Conservation (phyloP, 1,284 basidiomycete species). For the Fomitopsis betulina region DNA sequence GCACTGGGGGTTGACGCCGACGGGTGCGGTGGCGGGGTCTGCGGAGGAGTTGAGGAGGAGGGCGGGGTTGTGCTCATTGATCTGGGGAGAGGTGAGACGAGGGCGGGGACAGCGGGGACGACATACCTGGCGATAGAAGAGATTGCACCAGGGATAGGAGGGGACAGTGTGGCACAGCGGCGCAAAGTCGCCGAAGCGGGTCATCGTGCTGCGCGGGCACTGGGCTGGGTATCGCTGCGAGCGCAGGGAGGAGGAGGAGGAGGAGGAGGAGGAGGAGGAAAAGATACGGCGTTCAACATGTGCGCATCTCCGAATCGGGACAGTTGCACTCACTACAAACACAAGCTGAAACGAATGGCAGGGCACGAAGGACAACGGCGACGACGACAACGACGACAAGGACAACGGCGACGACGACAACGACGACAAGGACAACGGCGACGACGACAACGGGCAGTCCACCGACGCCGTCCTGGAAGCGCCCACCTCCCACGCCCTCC, state of each 20-base stretch:
- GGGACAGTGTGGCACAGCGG: slow-evolving; percentile 53
- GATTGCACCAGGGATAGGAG: slow-evolving; percentile 69
- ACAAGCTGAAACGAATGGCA: too few species aligned
- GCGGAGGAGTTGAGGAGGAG: slow-evolving; percentile 37
- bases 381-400: too few species aligned
- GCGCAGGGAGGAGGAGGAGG: background rate
- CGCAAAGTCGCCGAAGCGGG: slow-evolving; percentile 56
- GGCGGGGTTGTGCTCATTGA: slow-evolving; percentile 28
- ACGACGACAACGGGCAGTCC: too few species aligned
- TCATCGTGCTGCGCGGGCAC: slow-evolving; percentile 32
- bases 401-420: too few species aligned
- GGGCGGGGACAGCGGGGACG: background rate
- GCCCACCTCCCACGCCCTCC: too few species aligned
- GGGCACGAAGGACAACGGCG: too few species aligned
- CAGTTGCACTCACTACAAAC: background rate
- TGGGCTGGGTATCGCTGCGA: background rate
- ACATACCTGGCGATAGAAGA: slow-evolving; percentile 58
- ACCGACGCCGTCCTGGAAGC: too few species aligned
- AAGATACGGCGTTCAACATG: background rate
- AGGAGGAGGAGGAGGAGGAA: background rate
- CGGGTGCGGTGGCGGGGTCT: slow-evolving; percentile 41
- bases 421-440: too few species aligned
- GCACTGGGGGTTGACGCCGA: slow-evolving; percentile 55
- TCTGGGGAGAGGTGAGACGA: slow-evolving; percentile 19
- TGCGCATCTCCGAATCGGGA: background rate